These are phyloP conservation scores for Lecanicillium sp. DNA, from an alignment of 2,329 filamentous ascomycete species.

Conservation along the genomic window DNA sequence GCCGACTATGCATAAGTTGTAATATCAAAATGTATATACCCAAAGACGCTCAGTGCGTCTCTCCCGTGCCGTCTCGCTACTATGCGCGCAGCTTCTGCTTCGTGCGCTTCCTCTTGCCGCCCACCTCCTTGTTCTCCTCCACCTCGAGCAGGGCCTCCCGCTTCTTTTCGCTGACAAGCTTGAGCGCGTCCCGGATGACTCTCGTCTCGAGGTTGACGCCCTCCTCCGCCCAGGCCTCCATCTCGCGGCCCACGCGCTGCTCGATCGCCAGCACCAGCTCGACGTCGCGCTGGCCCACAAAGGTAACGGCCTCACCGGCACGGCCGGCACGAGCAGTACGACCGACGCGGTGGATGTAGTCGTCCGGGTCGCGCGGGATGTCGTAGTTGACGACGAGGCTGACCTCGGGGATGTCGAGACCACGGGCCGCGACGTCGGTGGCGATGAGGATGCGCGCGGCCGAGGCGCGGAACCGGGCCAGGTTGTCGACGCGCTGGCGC, in stretches of 20 bases:
- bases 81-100: slow-evolving; percentile 49
- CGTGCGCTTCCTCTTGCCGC: slow-evolving; percentile 68
- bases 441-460: slow-evolving; percentile 88
- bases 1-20: not conserved
- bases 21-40: not conserved
- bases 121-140: slow-evolving; percentile 85
- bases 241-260: slow-evolving; percentile 67
- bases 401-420: slow-evolving; percentile 92
- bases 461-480: slow-evolving; percentile 83
- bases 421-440: slow-evolving; percentile 89
- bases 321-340: slow-evolving; percentile 90
- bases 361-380: slow-evolving; percentile 89
- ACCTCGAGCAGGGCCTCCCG: slow-evolving; percentile 84
- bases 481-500: slow-evolving; percentile 75
- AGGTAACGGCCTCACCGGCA: slow-evolving; percentile 72
- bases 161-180: slow-evolving; percentile 92
- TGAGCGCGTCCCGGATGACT: slow-evolving; percentile 78
- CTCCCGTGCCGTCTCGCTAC: slow-evolving; percentile 14
- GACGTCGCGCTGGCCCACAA: slow-evolving; percentile 91
- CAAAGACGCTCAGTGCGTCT: no score
- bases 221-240: slow-evolving; percentile 83
- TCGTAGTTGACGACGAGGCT: slow-evolving; percentile 92
- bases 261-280: slow-evolving; percentile 89
- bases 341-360: slow-evolving; percentile 95
- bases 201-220: slow-evolving; percentile 90